Evolutionary conservation across 1,284 basidiomycete genomes (phyloP).

Genomic region (Coniferiporia weirii): DNA sequence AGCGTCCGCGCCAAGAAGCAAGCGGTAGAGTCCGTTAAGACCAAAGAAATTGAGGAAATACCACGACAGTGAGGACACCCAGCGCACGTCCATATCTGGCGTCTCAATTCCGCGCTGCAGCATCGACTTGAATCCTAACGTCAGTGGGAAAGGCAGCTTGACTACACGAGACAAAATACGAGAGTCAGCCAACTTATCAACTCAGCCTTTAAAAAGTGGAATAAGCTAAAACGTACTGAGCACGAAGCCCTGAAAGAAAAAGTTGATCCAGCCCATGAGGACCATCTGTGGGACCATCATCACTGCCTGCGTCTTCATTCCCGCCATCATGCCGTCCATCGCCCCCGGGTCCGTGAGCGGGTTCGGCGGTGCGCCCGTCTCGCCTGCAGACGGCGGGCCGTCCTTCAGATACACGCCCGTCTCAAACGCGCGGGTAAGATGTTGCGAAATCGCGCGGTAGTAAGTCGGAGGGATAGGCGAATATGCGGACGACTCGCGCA

Average conservation of each 20-base stretch:
- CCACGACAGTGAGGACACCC: constrained; percentile 99
- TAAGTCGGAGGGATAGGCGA: constrained; percentile 74
- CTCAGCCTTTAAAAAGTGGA: neutral
- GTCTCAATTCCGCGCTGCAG: constrained; percentile 95
- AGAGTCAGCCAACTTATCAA: neutral
- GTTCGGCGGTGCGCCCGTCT: constrained; percentile 49
- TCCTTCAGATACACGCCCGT: constrained; percentile 83
- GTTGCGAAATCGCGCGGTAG: constrained; percentile 73
- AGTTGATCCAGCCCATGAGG: constrained; percentile 99
- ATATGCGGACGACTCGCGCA: constrained; percentile 73
- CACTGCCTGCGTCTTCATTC: constrained; percentile 98
- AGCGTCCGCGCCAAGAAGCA: constrained; percentile 90
- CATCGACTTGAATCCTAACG: constrained; percentile 98
- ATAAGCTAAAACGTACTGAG: constrained; percentile 69
- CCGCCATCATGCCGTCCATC: constrained; percentile 99
- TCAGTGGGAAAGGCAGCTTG: constrained; percentile 95
- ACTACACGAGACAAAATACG: constrained; percentile 44
- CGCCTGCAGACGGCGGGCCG: constrained; percentile 57
- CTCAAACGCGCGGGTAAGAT: constrained; percentile 66
- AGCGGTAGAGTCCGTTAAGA: constrained; percentile 89
- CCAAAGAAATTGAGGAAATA: constrained; percentile 99
- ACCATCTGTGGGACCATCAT: constrained; percentile 98
- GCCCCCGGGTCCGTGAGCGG: constrained; percentile 82
- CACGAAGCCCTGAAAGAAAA: constrained; percentile 98
- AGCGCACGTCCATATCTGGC: constrained; percentile 95